A percentile compares a stretch with the other conserved stretches of the same genome.
These are phyloP conservation scores for Solanum hybrid DNA, from an alignment of 305 asterid species.

Conservation along the genomic window DNA sequence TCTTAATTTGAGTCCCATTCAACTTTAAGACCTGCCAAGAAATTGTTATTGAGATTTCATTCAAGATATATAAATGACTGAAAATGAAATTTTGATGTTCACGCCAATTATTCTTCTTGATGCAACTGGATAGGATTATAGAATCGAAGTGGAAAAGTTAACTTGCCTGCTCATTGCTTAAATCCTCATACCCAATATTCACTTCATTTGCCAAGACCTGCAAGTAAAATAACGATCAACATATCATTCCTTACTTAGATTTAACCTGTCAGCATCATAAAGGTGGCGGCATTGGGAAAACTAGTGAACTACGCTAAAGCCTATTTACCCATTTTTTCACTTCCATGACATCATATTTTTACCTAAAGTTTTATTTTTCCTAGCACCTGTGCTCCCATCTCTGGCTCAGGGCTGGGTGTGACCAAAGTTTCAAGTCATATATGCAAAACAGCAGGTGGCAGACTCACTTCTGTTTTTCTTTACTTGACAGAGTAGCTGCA, in stretches of 20 bases:
- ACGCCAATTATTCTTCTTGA: not conserved
- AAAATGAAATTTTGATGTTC: not conserved
- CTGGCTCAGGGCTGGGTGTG: not conserved
- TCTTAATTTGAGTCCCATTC: conserved; percentile 69
- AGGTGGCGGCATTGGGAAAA: not conserved
- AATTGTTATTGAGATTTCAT: not conserved
- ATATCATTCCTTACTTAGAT: not conserved
- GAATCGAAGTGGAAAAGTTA: not conserved
- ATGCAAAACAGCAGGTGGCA: not conserved
- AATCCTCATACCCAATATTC: conserved; percentile 90
- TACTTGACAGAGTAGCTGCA: not conserved
- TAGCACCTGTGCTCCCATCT: not conserved
- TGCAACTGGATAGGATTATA: not conserved
- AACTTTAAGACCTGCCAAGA: conserved; percentile 71
- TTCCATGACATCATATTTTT: not conserved
- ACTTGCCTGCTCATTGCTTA: conserved; percentile 94
- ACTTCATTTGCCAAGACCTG: conserved; percentile 95
- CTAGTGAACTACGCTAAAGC: not conserved
- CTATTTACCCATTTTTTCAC: not conserved
- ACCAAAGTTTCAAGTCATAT: not conserved
- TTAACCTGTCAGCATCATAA: not conserved
- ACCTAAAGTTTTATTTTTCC: not conserved
- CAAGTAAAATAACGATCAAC: not conserved
- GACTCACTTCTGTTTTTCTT: not conserved
- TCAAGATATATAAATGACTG: not conserved